Conservation (phyloP, 2,329 filamentous ascomycete species). For the Bertia moriformis region DNA sequence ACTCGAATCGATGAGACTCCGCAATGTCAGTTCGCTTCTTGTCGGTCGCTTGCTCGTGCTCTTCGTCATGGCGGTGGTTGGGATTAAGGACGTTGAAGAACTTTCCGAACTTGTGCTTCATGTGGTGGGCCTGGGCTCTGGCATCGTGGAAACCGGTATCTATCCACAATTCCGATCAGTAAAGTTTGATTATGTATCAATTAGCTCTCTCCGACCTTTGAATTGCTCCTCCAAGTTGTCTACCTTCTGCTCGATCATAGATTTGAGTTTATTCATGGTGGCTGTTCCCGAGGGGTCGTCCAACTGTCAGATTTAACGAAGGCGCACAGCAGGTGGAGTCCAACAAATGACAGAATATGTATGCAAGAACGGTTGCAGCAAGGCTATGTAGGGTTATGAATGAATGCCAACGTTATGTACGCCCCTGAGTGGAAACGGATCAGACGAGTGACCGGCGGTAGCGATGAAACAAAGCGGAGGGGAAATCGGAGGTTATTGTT, state of each 20-base stretch:
- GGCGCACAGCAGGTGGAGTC: no score
- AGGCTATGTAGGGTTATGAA: no score
- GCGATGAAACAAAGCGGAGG: no score
- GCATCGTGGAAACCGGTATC: neutral
- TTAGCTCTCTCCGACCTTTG: neutral
- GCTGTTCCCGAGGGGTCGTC: no score
- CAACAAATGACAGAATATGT: no score
- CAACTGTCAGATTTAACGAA: no score
- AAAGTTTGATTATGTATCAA: neutral
- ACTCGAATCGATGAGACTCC: constrained; percentile 70
- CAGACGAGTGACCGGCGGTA: no score
- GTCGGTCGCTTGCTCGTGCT: constrained; percentile 74
- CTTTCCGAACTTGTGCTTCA: constrained; percentile 1
- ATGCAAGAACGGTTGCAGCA: no score
- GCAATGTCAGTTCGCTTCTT: constrained; percentile 60
- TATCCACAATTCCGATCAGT: no score
- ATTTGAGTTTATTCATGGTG: neutral
- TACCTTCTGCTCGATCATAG: neutral
- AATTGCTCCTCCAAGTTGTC: neutral
- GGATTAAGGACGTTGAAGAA: constrained; percentile 45
- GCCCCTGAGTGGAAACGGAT: no score
- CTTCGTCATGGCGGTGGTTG: constrained; percentile 86
- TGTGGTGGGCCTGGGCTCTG: neutral
- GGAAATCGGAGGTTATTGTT: no score
- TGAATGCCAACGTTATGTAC: no score